Evolutionary conservation across 73 alveolate genomes (phyloP).

Genomic region (Paraurostyla sp.): DNA sequence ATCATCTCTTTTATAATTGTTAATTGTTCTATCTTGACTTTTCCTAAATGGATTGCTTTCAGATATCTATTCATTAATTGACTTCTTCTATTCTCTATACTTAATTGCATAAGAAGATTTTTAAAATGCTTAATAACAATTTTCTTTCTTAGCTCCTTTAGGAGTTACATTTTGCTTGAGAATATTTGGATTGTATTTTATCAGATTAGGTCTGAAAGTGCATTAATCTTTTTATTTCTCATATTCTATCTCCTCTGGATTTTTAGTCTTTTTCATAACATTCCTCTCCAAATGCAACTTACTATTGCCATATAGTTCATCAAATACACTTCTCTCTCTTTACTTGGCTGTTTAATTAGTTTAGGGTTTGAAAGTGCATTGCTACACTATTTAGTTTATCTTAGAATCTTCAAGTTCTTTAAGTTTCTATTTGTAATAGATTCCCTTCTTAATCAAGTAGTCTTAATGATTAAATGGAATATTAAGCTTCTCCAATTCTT

Average conservation of each 20-base stretch:
- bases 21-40: not conserved
- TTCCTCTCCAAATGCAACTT: not conserved
- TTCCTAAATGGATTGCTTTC: conserved; percentile 30
- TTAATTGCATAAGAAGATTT: not conserved
- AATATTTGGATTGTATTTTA: not conserved
- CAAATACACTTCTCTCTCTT: conserved; percentile 27
- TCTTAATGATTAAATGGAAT: conserved; percentile 54
- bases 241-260: conserved; percentile 9
- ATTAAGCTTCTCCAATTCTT: conserved; percentile 13
- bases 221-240: conserved; percentile 24
- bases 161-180: not conserved
- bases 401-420: not conserved
- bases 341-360: not conserved
- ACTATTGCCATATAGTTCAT: conserved; percentile 7
- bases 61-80: not conserved
- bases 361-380: conserved; percentile 43
- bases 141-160: not conserved
- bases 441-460: conserved; percentile 36
- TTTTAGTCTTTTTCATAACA: not conserved
- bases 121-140: not conserved
- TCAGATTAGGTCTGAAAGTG: conserved; percentile 34
- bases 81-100: not conserved
- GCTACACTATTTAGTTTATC: not conserved
- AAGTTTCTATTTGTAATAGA: not conserved
- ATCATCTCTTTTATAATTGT: not conserved